Evolutionary conservation across 2,329 filamentous ascomycete species (phyloP), one percentile per base, ranked within the genome.

Genomic region (Neonectria ditissima): DNA sequence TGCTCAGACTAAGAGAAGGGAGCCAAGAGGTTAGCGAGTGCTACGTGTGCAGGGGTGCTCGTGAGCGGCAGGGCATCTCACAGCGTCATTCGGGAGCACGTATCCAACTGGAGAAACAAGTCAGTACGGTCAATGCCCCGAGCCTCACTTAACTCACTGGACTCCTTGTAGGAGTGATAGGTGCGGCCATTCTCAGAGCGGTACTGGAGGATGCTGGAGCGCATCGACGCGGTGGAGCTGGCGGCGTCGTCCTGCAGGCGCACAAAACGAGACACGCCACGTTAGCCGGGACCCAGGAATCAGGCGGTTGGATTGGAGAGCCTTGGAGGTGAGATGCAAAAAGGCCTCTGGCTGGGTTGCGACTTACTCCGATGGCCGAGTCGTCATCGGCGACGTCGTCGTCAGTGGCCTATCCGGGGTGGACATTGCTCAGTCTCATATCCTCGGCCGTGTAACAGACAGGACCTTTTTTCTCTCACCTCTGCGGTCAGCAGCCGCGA

Each of bases 151-250:
- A 5, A 59, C 74, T 62, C 51, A 77, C 75, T 76, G 0, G 69
- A 69, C 24, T 75, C 72, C 28, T 68, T 70, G 50, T 69, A 79
- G 7, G 77, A 69, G 54, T 81, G 77, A 41, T 80, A 81, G 0
- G 77, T 80, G 16, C 80, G 69, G 2, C 79, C 79, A 62, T 80
- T 78, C 55, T 81, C 79, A 10, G 74, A 69, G 5, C 78, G 76
- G 66, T 77, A 78, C 6, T 74, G 65, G 39, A 75, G 62, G 44
- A 82, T 78, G 59, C 77, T 81, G 1, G 78, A 78, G 16, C 70
- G 66, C n/a, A 79, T 68, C 3, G 77, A 79, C 0, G 68, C 70
- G 0, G 75, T 76, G 45, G 76, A 76, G 37, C 71, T 73, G 11
- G 65, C 66, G n/a, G 57, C 65, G 28, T 74, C 72, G 6, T 73